phyloP scores from a whole-genome alignment of 352 stramenopile species.

The Phytopythium mirpurense region DNA sequence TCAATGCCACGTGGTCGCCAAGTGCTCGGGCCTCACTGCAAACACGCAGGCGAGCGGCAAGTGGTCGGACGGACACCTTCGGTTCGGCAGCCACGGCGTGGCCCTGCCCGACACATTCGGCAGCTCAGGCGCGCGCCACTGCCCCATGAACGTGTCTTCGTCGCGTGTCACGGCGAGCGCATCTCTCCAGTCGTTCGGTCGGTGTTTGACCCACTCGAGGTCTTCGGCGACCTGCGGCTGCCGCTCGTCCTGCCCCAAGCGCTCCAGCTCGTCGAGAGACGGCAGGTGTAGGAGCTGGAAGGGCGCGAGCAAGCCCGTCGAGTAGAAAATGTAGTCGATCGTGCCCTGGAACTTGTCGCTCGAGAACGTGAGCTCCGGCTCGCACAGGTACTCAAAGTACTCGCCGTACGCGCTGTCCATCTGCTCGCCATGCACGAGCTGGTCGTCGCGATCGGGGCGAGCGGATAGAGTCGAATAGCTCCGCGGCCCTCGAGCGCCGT shows the following conservation, averaged over 20 bases:
- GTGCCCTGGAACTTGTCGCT: slow-evolving; percentile 52
- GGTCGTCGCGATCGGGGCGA: slow-evolving; percentile 37
- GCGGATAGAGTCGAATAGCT: slow-evolving; percentile 29
- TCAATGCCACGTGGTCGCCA: slow-evolving; percentile 52
- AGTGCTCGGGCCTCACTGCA: slow-evolving; percentile 33
- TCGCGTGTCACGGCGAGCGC: slow-evolving; percentile 15
- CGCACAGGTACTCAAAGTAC: slow-evolving; percentile 45
- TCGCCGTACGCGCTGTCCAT: slow-evolving; percentile 69
- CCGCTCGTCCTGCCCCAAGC: slow-evolving; percentile 32
- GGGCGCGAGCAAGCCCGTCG: slow-evolving; percentile 33
- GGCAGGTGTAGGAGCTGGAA: slow-evolving; percentile 58
- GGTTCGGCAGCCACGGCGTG: slow-evolving; percentile 61
- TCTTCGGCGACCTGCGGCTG: slow-evolving; percentile 16
- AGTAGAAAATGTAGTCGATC: slow-evolving; percentile 87
- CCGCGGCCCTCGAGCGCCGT: slow-evolving; percentile 12
- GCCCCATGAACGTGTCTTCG: slow-evolving; percentile 38
- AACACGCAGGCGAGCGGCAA: slow-evolving; percentile 69
- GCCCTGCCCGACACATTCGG: slow-evolving; percentile 26
- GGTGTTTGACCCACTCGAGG: slow-evolving; percentile 37
- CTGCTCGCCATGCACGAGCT: slow-evolving; percentile 55
- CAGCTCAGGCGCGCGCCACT: slow-evolving; percentile 38
- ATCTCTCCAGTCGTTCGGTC: slow-evolving; percentile 26
- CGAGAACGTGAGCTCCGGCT: slow-evolving; percentile 68
- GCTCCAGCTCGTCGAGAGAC: slow-evolving; percentile 32
- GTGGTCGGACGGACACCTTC: slow-evolving; percentile 69